Conservation (phyloP, 2,329 filamentous ascomycete genomes). For the Claviceps sp. region DNA sequence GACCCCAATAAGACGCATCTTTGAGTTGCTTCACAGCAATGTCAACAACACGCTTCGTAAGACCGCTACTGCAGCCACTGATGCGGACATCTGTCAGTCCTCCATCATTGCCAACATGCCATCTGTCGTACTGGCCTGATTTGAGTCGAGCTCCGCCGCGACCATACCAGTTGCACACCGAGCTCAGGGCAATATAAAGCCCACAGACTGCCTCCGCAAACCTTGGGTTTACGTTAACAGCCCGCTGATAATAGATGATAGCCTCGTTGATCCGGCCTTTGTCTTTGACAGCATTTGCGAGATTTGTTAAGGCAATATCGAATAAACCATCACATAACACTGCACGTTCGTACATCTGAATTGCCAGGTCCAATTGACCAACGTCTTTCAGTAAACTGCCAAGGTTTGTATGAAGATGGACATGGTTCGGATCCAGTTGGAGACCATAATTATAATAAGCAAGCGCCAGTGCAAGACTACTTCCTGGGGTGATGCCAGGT, state of each 20-base stretch:
- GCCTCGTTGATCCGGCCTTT: constrained; percentile 86
- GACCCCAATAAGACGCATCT: constrained; percentile 79
- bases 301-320: constrained; percentile 90
- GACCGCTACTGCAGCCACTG: constrained; percentile 53
- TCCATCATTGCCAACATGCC: constrained; percentile 81
- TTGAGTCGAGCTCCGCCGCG: constrained; percentile 74
- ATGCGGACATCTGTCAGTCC: constrained; percentile 63
- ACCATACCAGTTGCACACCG: constrained; percentile 87
- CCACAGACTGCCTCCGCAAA: constrained; percentile 97
- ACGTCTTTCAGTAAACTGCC: constrained; percentile 94
- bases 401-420: constrained; percentile 92
- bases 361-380: constrained; percentile 79
- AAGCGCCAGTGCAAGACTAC: constrained; percentile 74
- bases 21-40: constrained; percentile 80
- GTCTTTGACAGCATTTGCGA: constrained; percentile 96
- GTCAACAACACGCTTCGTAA: constrained; percentile 80
- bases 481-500: constrained; percentile 72
- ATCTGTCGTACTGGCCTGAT: constrained; percentile 64
- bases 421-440: constrained; percentile 73
- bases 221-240: constrained; percentile 81
- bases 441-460: constrained; percentile 94
- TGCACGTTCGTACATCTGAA: constrained; percentile 93
- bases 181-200: constrained; percentile 86
- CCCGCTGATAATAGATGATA: constrained; percentile 80
- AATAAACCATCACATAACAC: constrained; percentile 88